Evolutionary conservation across 306 rosid genomes (phyloP), one percentile per base, ranked within the genome.

Genomic region (Cercis canadensis): DNA sequence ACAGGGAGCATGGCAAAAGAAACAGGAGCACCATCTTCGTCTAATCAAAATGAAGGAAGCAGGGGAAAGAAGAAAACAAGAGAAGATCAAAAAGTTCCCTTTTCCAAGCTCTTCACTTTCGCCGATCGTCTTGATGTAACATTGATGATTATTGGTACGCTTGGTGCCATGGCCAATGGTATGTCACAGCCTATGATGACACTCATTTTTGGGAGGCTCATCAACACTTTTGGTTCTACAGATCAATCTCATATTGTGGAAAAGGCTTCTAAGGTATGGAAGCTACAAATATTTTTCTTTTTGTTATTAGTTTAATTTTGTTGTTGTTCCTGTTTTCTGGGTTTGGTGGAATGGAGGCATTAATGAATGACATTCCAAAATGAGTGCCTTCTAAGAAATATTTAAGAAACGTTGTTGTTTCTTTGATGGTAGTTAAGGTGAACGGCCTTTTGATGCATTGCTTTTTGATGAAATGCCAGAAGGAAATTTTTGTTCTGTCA

Each of bases 131-230:
- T 70, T 0, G 98, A 94, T 55, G n/a, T 70, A 13, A 13, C 11
- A 0, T 36, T 94, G 59, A 94, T 94, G 92, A 29, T 60, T 45
- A 13, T 87, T 6, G 98, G 95, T 15, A 39, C 88, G 6, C 16
- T 94, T 8, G 14, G 51, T 32, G 90, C 95, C 5, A 11, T 77
- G 7, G 87, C 73, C 1, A 87, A 80, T 18, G 98, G 98, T 0
- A 0, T 83, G 3, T n/a, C 92, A 0, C 89, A 84, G 57, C 98
- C 98, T 44, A 5, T 91, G 55, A 89, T 90, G 97, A 69, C 95
- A 0, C 40, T 90, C 18, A 41, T 94, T 19, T 70, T 94, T 4
- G 97, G 95, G 6, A 65, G 61, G 19, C 76, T 89, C 33, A 68
- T 90, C 70, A 75, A 94, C 62, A 51, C 91, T 0, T 91, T 90